Conservation (phyloP, 2,329 filamentous ascomycete genomes). For the Fusarium sacchari region DNA sequence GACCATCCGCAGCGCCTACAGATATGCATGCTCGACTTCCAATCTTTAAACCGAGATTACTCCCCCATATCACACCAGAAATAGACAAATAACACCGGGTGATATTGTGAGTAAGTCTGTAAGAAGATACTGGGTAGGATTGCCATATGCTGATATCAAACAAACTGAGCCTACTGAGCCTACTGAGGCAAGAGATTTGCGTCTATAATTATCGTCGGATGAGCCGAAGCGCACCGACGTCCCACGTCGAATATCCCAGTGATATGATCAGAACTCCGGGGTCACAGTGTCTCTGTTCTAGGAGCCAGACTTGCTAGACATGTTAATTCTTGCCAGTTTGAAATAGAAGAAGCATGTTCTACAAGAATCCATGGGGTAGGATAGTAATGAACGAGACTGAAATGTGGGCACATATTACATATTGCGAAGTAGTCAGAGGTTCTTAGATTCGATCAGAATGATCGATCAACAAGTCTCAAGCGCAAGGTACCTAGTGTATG, state of each 20-base stretch:
- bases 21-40: not conserved
- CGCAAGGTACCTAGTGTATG: not conserved
- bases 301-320: not conserved
- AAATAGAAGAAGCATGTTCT: not conserved
- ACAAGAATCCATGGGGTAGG: not conserved
- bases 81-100: conserved; percentile 10
- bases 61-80: not conserved
- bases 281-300: not conserved
- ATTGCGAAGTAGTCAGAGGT: not conserved
- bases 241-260: not conserved
- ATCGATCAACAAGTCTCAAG: not conserved
- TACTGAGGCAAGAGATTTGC: not conserved
- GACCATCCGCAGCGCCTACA: not conserved
- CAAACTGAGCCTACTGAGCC: not conserved
- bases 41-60: conserved; percentile 13
- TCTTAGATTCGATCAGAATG: not conserved
- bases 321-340: not conserved
- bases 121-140: not conserved
- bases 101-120: not conserved
- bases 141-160: not conserved
- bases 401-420: too few species aligned
- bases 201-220: conserved; percentile 13
- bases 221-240: conserved; percentile 24
- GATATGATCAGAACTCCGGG: not conserved
- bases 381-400: not conserved